A percentile compares a stretch with the other conserved stretches of the same genome.
Conservation (phyloP, 805 yeast species). For the Saccharomycopsis sp. region DNA sequence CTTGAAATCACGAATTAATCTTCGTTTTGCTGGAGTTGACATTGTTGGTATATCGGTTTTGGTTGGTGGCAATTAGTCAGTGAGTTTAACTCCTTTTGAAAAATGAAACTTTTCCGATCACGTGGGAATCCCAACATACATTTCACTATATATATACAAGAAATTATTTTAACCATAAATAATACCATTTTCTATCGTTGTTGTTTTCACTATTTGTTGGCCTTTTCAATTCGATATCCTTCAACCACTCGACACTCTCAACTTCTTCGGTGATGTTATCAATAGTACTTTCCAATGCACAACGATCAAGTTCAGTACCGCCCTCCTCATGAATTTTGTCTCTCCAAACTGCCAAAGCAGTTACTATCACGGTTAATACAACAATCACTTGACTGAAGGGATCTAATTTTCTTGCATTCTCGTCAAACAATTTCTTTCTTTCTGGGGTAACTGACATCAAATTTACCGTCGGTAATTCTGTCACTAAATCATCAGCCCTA, state of each 20-base stretch:
- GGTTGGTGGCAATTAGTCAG: neutral
- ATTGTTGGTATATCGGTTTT: conserved; percentile 32
- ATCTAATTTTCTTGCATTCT: conserved; percentile 46
- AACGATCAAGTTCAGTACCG: too few species aligned
- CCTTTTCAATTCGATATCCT: neutral
- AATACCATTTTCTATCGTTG: conserved; percentile 14
- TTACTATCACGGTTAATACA: conserved; percentile 40
- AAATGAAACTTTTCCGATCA: neutral
- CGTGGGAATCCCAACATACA: neutral
- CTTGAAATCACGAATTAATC: conserved; percentile 97
- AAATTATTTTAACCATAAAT: conserved; percentile 13
- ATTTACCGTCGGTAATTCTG: conserved; percentile 33
- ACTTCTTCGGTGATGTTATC: conserved; percentile 5
- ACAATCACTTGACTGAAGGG: conserved; percentile 49
- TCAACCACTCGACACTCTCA: conserved; percentile 6
- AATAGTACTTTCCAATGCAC: neutral
- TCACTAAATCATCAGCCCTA: conserved; percentile 22
- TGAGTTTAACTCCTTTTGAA: neutral
- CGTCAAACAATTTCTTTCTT: conserved; percentile 37
- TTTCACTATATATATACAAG: neutral
- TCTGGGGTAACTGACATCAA: conserved; percentile 37
- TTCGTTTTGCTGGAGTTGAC: conserved; percentile 99
- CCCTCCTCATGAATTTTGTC: conserved; percentile 46
- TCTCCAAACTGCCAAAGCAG: conserved; percentile 45
- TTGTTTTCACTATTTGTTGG: neutral